Conservation (phyloP, 345 rosid species). For the Theobroma cacao region DNA sequence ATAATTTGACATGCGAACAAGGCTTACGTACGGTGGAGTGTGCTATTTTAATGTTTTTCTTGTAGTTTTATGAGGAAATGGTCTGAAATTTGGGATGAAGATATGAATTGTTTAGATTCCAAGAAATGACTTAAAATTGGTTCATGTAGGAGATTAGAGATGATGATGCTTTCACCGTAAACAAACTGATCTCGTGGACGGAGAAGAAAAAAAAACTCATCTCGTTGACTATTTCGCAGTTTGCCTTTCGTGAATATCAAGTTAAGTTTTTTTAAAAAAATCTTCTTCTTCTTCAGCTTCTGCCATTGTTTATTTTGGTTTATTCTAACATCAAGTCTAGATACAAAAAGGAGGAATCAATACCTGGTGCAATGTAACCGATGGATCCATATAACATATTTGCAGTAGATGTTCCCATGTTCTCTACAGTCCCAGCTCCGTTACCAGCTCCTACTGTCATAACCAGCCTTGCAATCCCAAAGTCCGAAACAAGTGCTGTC, state of each 20-base stretch:
- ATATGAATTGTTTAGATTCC: neutral
- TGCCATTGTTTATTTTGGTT: neutral
- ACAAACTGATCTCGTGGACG: neutral
- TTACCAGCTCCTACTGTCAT: constrained; percentile 35
- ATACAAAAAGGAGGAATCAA: neutral
- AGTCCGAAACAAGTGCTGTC: constrained; percentile 63
- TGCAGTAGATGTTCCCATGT: constrained; percentile 50
- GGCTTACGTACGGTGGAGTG: neutral
- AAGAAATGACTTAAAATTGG: neutral
- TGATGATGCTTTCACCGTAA: neutral
- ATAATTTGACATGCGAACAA: neutral
- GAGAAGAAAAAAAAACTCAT: too few relatives aligned
- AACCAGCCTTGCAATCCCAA: constrained; percentile 52
- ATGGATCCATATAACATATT: constrained; percentile 46
- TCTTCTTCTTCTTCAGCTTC: neutral
- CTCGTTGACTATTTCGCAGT: too few relatives aligned
- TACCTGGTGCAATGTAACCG: constrained; percentile 69
- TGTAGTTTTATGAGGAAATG: neutral
- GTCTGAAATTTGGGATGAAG: neutral
- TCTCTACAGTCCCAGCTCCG: constrained; percentile 28
- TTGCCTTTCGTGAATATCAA: neutral
- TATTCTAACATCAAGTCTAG: neutral
- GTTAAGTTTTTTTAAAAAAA: too few relatives aligned
- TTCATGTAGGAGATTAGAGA: neutral
- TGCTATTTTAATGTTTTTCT: neutral